Conservation (phyloP, 129 eudicot species). For the Helianthus tuberosus region DNA sequence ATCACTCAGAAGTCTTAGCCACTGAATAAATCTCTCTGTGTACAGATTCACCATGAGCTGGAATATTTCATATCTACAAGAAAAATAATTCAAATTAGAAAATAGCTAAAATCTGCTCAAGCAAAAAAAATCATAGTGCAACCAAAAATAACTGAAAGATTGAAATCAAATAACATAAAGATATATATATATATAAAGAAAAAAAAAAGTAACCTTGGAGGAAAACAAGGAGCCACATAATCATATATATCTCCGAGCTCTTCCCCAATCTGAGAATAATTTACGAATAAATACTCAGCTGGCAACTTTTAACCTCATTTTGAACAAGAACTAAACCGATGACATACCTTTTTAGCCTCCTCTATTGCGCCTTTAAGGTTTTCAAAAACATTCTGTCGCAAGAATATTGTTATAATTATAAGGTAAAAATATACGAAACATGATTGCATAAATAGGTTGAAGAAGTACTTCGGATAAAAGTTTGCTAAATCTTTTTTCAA, state of each 20-base stretch:
- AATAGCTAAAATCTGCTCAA: conserved; percentile 6
- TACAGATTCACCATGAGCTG: conserved; percentile 98
- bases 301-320: neutral
- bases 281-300: conserved; percentile 3
- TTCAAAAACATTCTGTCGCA: conserved; percentile 65
- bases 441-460: conserved; percentile 23
- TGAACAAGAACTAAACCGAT: neutral
- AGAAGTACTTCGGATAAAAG: conserved; percentile 73
- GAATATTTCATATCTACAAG: conserved; percentile 88
- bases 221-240: conserved; percentile 98
- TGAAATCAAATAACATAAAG: conserved; percentile 14
- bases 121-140: conserved; percentile 6
- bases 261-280: conserved; percentile 80
- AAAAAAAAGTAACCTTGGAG: conserved; percentile 68
- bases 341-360: conserved; percentile 84
- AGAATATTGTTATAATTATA: conserved; percentile 25
- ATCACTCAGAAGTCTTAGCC: conserved; percentile 93
- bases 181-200: neutral
- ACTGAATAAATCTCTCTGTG: conserved; percentile 95
- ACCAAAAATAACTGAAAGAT: conserved; percentile 10
- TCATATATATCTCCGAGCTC: conserved; percentile 97
- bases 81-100: conserved; percentile 23
- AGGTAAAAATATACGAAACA: conserved; percentile 6
- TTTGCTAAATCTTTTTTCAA: conserved; percentile 71
- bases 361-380: conserved; percentile 90